Percentiles rank a stretch among this genome's conserved stretches.
These are phyloP conservation scores for Santalum album DNA, from an alignment of 164 flowering plant genomes.

Conservation along the genomic window DNA sequence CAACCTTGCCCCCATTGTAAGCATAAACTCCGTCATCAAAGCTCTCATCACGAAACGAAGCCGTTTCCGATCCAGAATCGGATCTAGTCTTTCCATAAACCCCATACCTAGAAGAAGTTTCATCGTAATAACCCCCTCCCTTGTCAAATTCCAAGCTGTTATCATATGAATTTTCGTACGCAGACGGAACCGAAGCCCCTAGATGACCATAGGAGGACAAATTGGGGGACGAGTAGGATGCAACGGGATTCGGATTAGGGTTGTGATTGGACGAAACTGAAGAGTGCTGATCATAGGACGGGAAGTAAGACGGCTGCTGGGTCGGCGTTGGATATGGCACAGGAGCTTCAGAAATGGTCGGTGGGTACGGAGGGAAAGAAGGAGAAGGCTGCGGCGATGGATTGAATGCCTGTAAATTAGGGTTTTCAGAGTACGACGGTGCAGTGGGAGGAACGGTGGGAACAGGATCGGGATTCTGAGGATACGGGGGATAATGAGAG, in stretches of 20 bases:
- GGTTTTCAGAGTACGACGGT: conserved; percentile 24
- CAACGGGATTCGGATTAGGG: conserved; percentile 18
- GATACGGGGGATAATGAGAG: conserved; percentile 23
- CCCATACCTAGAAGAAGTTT: conserved; percentile 25
- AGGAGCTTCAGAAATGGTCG: conserved; percentile 23
- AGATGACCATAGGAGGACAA: conserved; percentile 14
- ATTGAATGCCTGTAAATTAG: conserved; percentile 21
- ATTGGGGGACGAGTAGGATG: conserved; percentile 18
- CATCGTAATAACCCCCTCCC: conserved; percentile 30
- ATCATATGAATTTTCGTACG: conserved; percentile 35
- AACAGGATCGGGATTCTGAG: conserved; percentile 27
- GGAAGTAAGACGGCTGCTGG: conserved; percentile 25
- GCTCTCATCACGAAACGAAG: conserved; percentile 21
- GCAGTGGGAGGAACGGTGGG: conserved; percentile 31
- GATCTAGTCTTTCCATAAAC: conserved; percentile 22
- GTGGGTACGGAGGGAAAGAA: conserved; percentile 16
- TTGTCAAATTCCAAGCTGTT: conserved; percentile 27
- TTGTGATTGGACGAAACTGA: conserved; percentile 17
- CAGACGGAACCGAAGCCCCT: conserved; percentile 21
- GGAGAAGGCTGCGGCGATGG: conserved; percentile 18
- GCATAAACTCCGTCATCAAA: conserved; percentile 70
- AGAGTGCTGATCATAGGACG: conserved; percentile 44
- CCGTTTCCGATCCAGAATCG: conserved; percentile 27
- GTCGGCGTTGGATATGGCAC: conserved; percentile 23
- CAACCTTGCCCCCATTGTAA: conserved; percentile 62